These are phyloP conservation scores for Solanum rostratum DNA, from an alignment of 257 asterid genomes.

Conservation along the genomic window DNA sequence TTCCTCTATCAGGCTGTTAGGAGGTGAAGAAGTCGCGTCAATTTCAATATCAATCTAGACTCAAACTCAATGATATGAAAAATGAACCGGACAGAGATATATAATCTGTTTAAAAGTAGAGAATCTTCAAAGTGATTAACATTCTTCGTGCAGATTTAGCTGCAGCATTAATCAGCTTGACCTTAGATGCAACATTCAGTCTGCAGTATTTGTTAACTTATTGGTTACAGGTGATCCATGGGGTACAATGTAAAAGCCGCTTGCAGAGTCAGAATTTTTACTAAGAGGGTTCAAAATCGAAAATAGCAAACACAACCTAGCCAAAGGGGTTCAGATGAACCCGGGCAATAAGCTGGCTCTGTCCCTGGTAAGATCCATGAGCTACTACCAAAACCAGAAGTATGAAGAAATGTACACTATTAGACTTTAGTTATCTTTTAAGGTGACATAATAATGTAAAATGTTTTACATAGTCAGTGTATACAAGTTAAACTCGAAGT, in stretches of 20 bases:
- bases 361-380: too few species aligned
- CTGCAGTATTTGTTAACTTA: neutral
- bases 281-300: too few species aligned
- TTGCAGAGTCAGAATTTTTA: too few species aligned
- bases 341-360: too few species aligned
- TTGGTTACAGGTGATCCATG: neutral
- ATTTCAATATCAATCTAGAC: neutral
- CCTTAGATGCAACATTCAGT: neutral
- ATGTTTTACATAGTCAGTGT: neutral
- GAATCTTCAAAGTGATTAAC: neutral
- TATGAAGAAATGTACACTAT: neutral
- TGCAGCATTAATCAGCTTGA: neutral
- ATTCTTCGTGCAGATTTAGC: neutral
- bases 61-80: neutral
- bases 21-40: neutral
- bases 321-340: too few species aligned
- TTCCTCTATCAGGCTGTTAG: slow-evolving; percentile 23
- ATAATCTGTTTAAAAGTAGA: neutral
- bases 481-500: neutral
- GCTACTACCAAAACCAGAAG: neutral
- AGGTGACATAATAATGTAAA: neutral
- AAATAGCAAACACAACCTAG: too few species aligned
- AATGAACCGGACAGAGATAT: neutral
- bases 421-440: too few species aligned
- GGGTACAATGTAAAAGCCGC: neutral